These are phyloP conservation scores for Thymus quinquecostatus DNA, from an alignment of 257 asterid species.

Conservation along the genomic window DNA sequence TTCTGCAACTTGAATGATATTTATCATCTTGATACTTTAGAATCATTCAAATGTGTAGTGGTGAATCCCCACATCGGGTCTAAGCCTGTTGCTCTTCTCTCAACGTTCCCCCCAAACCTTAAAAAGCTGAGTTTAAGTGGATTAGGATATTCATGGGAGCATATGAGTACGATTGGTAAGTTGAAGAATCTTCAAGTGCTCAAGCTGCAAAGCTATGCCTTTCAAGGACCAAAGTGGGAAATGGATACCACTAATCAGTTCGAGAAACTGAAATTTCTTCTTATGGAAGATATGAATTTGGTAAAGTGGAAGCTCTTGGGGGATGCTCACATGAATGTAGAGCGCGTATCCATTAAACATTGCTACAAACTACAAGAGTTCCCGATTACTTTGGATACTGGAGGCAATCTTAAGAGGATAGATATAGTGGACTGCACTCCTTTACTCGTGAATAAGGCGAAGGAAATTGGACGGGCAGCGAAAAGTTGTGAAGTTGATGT, in stretches of 20 bases:
- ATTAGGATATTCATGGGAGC: constrained; percentile 2
- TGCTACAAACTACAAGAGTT: neutral
- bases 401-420: neutral
- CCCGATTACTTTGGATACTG: neutral
- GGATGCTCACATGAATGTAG: neutral
- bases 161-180: neutral
- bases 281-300: neutral
- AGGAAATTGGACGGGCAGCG: neutral
- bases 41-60: constrained; percentile 4
- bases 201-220: neutral
- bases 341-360: neutral
- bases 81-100: neutral
- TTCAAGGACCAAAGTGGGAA: neutral
- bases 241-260: neutral
- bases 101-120: neutral
- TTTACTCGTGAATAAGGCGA: neutral
- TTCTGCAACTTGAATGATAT: neutral
- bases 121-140: neutral
- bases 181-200: neutral
- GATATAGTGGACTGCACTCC: neutral
- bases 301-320: neutral
- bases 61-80: neutral
- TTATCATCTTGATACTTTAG: neutral
- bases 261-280: neutral
- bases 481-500: neutral